Conservation (phyloP, 179 eudicot genomes). For the Silene noctiflora region DNA sequence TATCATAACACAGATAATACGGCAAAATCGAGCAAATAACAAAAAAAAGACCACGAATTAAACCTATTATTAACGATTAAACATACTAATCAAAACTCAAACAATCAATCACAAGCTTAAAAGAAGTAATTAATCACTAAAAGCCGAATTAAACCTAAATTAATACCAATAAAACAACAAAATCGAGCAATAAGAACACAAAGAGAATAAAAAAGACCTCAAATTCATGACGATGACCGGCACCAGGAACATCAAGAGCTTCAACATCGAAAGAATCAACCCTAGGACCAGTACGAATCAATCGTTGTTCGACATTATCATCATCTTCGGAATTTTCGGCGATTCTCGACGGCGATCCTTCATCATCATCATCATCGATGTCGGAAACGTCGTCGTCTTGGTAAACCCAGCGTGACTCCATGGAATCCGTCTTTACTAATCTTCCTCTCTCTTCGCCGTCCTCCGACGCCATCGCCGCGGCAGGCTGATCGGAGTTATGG, state of each 20-base stretch:
- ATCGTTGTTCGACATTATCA: constrained; percentile 50
- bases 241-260: constrained; percentile 88
- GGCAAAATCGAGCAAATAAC: too few species aligned
- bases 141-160: not conserved
- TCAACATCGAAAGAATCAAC: constrained; percentile 93
- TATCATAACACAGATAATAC: too few species aligned
- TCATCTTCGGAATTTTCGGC: constrained; percentile 61
- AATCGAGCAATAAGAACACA: not conserved
- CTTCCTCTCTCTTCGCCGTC: constrained; percentile 24
- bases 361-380: constrained; percentile 6
- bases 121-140: not conserved
- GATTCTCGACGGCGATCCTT: constrained; percentile 19
- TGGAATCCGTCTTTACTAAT: constrained; percentile 23
- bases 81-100: too few species aligned
- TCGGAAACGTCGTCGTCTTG: constrained; percentile 17
- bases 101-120: not conserved
- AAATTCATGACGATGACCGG: constrained; percentile 48
- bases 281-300: constrained; percentile 85
- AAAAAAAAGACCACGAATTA: too few species aligned
- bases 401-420: constrained; percentile 20
- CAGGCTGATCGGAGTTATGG: not conserved
- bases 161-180: not conserved
- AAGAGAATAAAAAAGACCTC: constrained; percentile 38
- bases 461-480: constrained; percentile 23
- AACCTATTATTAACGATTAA: too few species aligned